Evolutionary conservation across 495 filamentous ascomycete genomes (phyloP).

Genomic region (Talaromyces borbonicus): DNA sequence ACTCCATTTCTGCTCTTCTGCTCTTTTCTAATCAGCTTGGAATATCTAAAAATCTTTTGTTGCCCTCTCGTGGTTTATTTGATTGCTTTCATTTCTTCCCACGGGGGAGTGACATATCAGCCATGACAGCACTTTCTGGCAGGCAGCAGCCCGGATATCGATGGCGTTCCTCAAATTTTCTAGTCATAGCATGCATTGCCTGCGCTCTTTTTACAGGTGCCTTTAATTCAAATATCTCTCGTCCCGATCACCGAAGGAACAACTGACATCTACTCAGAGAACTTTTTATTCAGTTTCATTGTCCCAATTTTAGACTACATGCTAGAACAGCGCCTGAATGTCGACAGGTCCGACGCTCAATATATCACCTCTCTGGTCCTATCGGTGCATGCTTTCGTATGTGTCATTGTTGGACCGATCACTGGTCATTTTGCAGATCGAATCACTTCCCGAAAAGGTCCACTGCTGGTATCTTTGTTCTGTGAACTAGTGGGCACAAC

Average conservation of each 20-base stretch:
- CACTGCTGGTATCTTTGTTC: slow-evolving; percentile 12
- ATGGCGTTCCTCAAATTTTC: slow-evolving; percentile 16
- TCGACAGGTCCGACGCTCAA: slow-evolving; percentile 9
- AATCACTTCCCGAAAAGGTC: slow-evolving; percentile 10
- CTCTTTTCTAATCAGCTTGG: too few species aligned
- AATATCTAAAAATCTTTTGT: too few species aligned
- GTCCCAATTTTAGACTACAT: slow-evolving; percentile 12
- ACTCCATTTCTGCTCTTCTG: too few species aligned
- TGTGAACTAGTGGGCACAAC: slow-evolving; percentile 13
- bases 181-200: slow-evolving; percentile 15
- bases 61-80: too few species aligned
- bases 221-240: neutral
- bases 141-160: neutral
- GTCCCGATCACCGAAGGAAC: neutral
- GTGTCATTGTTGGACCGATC: slow-evolving; percentile 12
- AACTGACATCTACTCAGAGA: neutral
- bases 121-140: too few species aligned
- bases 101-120: too few species aligned
- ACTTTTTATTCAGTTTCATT: slow-evolving; percentile 12
- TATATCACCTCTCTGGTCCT: slow-evolving; percentile 7
- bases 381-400: slow-evolving; percentile 11
- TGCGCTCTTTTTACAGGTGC: slow-evolving; percentile 16
- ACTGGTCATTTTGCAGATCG: slow-evolving; percentile 16
- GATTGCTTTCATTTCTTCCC: too few species aligned
- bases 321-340: slow-evolving; percentile 7